Base-by-base conservation (phyloP, 768 basidiomycete species). In the Rhodotorula paludigena region DNA sequence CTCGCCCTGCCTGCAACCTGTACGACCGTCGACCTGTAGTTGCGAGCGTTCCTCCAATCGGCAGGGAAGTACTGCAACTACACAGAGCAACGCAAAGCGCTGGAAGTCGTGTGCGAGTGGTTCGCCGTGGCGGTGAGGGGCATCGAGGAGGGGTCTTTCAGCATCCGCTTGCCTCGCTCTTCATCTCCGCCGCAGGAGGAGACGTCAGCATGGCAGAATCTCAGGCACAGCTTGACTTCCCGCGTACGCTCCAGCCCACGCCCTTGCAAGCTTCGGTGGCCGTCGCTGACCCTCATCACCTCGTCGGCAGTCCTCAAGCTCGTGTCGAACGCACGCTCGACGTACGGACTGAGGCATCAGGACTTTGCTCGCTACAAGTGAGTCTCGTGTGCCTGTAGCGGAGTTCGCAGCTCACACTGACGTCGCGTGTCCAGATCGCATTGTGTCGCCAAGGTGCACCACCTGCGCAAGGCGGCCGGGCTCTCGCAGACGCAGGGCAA, bases 301-400 rank as follows among this genome's bases (percentile, higher is more conserved):
- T 45, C 33, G 23, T 18, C 28, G 20, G 12, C 67, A 73, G 74
- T 73, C 25, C 45, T 74, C 49, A 57, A 72, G 42, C 60, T 74
- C 47, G 59, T 74, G 38, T 66, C 93, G 77, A 87, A 90, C 76
- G 91, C 96, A 76, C 86, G 94, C 63, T 90, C 83, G 71, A 86
- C 89, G 7, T 94, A 93, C 78, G 94, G 94, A 11, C 80, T 96
- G 69, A 86, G 93, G 69, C 92, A 90, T 77, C 89, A 87, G 75
- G 93, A 98, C 77, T 88, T 86, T 78, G 80, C 82, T 60, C 86
- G 92, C 58, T 97, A 97, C 80, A 83, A 88, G 90, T 89, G 61
- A 56, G 82, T 3, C 3, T 23, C 15, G 30, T 20, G 20, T 8
- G 23, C 56, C 30, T 61, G 14, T 63, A 41, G 33, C 14, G 21